Base-by-base conservation (phyloP, 768 basidiomycete species). In the Phaeolepiota aurea region DNA sequence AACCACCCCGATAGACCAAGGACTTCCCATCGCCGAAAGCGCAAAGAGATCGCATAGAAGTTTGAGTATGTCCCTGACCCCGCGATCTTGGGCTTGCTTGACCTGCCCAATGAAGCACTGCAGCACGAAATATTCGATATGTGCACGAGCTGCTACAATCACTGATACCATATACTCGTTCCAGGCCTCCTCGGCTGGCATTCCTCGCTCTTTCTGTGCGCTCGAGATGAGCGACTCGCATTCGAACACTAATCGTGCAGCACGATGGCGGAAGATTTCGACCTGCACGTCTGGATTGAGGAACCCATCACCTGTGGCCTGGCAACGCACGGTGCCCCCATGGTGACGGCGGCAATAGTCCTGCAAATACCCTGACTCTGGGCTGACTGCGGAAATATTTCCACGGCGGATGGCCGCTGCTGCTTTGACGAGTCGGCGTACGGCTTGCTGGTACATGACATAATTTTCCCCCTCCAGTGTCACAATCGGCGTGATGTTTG, bases 371-470 rank as follows among this genome's bases (percentile, higher is more conserved):
- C 18, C 15, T 47, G 43, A 42, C 15, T 36, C 10, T 5, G 19
- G 36, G 20, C 48, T 44, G 15, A 44, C 36, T 4, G 21, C 3
- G n/a, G n/a, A n/a, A n/a, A n/a, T n/a, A 15, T 43, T 20, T 3
- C 42, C 18, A 7, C 10, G 13, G 3, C 20, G 18, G 20, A 48
- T 38, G 5, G 41, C 38, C 5, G 41, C 20, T 16, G 43, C 42
- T 34, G 45, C 43, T 36, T 56, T 55, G 4, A 56, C 32, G 28
- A 56, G 47, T 31, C 48, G 52, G n/a, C 56, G 43, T 4, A 55
- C 56, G 4, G 55, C 43, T 42, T 58, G 56, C 41, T 52, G 55
- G 36, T 53, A 58, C 55, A 56, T 54, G 15, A 55, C 54, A 18
- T 49, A 54, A 30, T 57, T 52, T 34, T 56, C 55, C 7, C 56